Evolutionary conservation across 805 yeast species (phyloP), one percentile per base, ranked within the genome.

Genomic region (Metschnikowia proteae): DNA sequence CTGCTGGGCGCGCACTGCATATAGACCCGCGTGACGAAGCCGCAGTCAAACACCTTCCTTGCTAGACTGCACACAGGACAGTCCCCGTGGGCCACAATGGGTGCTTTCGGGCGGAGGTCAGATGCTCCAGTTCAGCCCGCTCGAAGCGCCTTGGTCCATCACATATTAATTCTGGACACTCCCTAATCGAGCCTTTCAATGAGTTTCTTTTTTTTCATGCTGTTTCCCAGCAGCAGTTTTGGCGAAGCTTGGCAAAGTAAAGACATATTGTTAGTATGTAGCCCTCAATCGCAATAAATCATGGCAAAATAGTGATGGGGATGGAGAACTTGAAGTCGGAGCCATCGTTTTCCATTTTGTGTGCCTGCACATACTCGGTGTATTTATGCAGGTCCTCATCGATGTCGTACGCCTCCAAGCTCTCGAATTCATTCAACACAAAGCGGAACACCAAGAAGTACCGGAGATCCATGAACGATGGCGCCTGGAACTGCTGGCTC

Each of bases 371-470:
- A 38, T 47, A 49, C 33, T 50, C 57, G 9, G 48, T 50, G 13
- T 38, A 29, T n/a, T 43, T 44, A 26, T 33, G 47, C 13, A 28
- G 44, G 29, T 4, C 8, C 10, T 6, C 29, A 3, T 6, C 9
- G 17, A 17, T 17, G 5, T 36, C 22, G 30, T 3, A 3, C 0
- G 10, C 10, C 6, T 7, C 29, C 11, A 7, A 11, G 1, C 23
- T 8, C 22, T 44, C 47, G 22, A 69, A 61, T n/a, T 67, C 66
- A 42, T 54, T 46, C 36, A 73, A 55, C 53, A 67, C 68, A 42
- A 71, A 70, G 49, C 66, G 64, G 48, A 72, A 68, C 23, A 69
- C 70, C 38, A 70, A 46, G 45, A 51, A 64, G 51, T 72, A 72
- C 43, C 62, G 62, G 38, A 73, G 56, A 50, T 68, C 67, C 68